These are phyloP conservation scores for Fraxinus platypoda DNA, from an alignment of 305 asterid species.

Conservation along the genomic window DNA sequence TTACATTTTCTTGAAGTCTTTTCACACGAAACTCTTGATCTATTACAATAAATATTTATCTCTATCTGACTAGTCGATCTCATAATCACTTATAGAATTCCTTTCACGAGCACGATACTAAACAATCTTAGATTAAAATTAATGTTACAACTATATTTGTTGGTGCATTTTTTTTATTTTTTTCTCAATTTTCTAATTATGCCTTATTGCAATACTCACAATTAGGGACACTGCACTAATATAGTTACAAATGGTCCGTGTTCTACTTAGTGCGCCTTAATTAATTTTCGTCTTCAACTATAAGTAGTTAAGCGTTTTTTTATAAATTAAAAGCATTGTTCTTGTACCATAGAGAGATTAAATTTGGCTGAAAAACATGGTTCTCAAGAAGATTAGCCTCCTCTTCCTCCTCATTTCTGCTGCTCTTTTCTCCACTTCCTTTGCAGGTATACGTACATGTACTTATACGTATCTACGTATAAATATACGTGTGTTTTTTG, in stretches of 20 bases:
- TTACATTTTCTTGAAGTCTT: not conserved
- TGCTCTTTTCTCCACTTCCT: conserved; percentile 51
- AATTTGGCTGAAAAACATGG: conserved; percentile 34
- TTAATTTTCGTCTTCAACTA: conserved; percentile 28
- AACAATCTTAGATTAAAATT: not conserved
- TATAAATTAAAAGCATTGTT: conserved; percentile 1
- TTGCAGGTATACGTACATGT: conserved; percentile 46
- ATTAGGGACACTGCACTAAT: conserved; percentile 15
- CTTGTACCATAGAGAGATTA: not conserved
- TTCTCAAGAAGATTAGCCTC: conserved; percentile 47
- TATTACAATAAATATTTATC: not conserved
- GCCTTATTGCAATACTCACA: not conserved
- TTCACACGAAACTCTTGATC: not conserved
- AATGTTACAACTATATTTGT: not conserved
- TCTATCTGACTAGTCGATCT: not conserved
- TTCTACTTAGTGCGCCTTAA: conserved; percentile 23
- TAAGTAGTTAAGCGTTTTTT: not conserved
- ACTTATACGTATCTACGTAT: not conserved
- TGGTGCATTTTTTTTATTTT: conserved; percentile 2
- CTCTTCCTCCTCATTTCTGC: conserved; percentile 67
- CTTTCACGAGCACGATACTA: not conserved
- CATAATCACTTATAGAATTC: not conserved
- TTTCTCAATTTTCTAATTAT: conserved; percentile 18
- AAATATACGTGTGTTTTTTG: not conserved
- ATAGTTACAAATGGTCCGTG: conserved; percentile 26